phyloP scores from a whole-genome alignment of 352 stramenopile genomes.

The Vaucheria bursata region DNA sequence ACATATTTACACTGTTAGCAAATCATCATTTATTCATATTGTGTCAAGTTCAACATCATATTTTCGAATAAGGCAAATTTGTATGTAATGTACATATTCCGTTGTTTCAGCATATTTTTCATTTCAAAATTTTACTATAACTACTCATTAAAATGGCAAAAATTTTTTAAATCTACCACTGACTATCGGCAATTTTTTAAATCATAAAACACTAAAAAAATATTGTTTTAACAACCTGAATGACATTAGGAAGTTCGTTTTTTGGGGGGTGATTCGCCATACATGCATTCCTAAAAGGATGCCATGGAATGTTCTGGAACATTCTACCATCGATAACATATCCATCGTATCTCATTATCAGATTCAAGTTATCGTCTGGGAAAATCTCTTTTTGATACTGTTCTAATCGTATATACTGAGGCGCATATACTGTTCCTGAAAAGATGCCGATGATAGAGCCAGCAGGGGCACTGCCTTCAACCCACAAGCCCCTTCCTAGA shows the following conservation, averaged over 20 bases:
- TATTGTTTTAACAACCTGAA: no score
- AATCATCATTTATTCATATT: no score
- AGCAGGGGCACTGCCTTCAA: neutral
- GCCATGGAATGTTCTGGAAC: neutral
- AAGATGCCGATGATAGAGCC: slow-evolving; percentile 8
- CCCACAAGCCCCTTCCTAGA: slow-evolving; percentile 5
- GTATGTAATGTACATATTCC: no score
- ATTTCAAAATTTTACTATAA: no score
- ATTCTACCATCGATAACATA: slow-evolving; percentile 5
- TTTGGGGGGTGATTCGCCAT: slow-evolving; percentile 13
- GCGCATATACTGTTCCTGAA: neutral
- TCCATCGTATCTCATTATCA: slow-evolving; percentile 5
- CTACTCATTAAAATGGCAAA: no score
- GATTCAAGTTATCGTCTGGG: slow-evolving; percentile 1
- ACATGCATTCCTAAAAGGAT: neutral
- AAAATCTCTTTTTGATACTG: slow-evolving; percentile 12
- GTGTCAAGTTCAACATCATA: no score
- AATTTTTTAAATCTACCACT: no score
- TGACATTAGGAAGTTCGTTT: slow-evolving; percentile 4
- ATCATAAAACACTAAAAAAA: no score
- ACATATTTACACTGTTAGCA: no score
- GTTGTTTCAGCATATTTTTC: no score
- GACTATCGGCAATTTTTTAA: no score
- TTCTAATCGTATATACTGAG: neutral
- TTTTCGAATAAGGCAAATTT: no score